Conservation (phyloP, 2,329 filamentous ascomycete genomes). For the Diaporthe aspalathi region DNA sequence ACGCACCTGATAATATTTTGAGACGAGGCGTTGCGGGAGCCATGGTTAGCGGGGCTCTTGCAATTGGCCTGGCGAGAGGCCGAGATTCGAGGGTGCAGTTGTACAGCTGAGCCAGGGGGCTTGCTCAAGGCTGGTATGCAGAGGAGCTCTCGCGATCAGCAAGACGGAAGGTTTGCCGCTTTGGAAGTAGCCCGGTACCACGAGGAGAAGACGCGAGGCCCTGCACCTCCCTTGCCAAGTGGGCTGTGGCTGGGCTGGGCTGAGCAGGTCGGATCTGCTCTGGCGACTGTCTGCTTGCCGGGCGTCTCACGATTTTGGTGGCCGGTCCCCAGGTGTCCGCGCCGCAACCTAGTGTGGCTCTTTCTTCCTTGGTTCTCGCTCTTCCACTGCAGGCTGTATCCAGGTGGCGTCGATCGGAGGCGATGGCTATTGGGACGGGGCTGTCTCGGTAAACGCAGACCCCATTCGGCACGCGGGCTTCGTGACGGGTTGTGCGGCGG, state of each 20-base stretch:
- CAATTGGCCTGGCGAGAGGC: conserved; percentile 49
- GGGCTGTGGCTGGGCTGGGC: conserved; percentile 29
- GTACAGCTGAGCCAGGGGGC: conserved; percentile 41
- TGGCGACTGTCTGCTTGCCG: conserved; percentile 28
- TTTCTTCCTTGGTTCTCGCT: conserved; percentile 27
- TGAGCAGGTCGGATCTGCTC: conserved; percentile 32
- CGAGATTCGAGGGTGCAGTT: conserved; percentile 47
- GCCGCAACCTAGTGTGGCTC: conserved; percentile 22
- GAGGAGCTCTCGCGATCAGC: conserved; percentile 39
- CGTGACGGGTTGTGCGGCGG: conserved; percentile 34
- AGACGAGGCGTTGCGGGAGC: conserved; percentile 69
- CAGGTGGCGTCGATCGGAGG: conserved; percentile 25
- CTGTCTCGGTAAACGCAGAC: conserved; percentile 32
- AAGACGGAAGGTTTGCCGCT: conserved; percentile 36
- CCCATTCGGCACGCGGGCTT: conserved; percentile 35
- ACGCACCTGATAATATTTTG: conserved; percentile 72
- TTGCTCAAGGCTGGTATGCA: conserved; percentile 38
- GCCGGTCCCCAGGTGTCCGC: conserved; percentile 34
- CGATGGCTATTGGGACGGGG: conserved; percentile 28
- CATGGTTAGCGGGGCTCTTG: conserved; percentile 60
- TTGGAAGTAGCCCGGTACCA: conserved; percentile 37
- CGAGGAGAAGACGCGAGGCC: conserved; percentile 30
- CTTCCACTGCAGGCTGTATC: conserved; percentile 28
- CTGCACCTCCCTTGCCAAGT: conserved; percentile 38
- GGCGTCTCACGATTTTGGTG: conserved; percentile 20